Conservation (phyloP, 1,284 basidiomycete genomes). For the Malassezia obtusa region DNA sequence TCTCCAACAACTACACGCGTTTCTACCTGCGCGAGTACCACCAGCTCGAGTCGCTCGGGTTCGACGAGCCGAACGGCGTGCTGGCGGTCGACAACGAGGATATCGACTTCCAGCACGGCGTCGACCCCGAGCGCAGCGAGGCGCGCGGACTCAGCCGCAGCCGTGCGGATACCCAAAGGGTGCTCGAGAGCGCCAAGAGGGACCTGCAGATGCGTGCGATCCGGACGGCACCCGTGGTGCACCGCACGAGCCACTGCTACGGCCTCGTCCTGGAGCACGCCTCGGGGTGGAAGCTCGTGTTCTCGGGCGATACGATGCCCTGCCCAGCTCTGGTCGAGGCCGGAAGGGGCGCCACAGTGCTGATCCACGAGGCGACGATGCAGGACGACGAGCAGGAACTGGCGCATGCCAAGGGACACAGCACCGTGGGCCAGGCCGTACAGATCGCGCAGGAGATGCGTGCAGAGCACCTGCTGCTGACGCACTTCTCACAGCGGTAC, state of each 20-base stretch:
- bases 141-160: background rate
- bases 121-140: slow-evolving; percentile 16
- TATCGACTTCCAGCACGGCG: slow-evolving; percentile 25
- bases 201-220: background rate
- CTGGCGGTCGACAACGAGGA: slow-evolving; percentile 27
- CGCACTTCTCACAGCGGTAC: slow-evolving; percentile 90
- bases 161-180: background rate
- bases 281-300: slow-evolving; percentile 42
- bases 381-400: slow-evolving; percentile 58
- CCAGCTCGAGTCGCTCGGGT: slow-evolving; percentile 60
- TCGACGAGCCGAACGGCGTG: slow-evolving; percentile 54
- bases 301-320: slow-evolving; percentile 80
- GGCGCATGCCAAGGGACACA: slow-evolving; percentile 71
- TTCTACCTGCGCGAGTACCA: slow-evolving; percentile 60
- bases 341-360: slow-evolving; percentile 62
- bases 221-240: slow-evolving; percentile 22
- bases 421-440: slow-evolving; percentile 78
- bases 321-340: slow-evolving; percentile 60
- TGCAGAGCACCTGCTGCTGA: slow-evolving; percentile 71
- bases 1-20: slow-evolving; percentile 56
- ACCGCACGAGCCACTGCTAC: slow-evolving; percentile 21
- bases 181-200: background rate
- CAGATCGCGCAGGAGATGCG: slow-evolving; percentile 64
- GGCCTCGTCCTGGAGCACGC: slow-evolving; percentile 51
- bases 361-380: slow-evolving; percentile 91